phyloP scores from a whole-genome alignment of 176 grass and related monocot species.

The Triticum timopheevii region DNA sequence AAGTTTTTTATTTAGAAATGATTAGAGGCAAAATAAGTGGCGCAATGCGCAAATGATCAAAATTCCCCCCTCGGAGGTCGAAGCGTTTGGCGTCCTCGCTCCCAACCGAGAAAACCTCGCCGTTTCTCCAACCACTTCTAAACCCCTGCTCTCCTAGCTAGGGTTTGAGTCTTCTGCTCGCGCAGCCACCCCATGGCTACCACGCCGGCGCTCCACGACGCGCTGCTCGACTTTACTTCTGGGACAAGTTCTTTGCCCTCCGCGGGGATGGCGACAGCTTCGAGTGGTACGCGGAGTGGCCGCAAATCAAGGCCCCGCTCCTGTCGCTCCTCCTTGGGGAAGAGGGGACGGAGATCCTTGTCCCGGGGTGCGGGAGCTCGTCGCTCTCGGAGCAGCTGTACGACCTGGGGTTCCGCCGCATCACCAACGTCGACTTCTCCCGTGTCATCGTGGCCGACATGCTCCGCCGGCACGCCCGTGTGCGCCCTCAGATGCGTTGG shows the following conservation, averaged over 20 bases:
- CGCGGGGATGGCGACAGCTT: constrained; percentile 83
- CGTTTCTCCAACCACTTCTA: not conserved
- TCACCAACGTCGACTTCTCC: constrained; percentile 96
- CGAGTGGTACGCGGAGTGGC: constrained; percentile 98
- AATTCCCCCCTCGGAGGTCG: not conserved
- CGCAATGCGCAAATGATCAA: too few species aligned
- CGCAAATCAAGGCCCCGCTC: constrained; percentile 56
- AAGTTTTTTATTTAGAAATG: too few species aligned
- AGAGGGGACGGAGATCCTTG: constrained; percentile 55
- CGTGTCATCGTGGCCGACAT: constrained; percentile 84
- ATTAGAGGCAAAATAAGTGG: too few species aligned
- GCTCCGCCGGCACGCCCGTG: constrained; percentile 73
- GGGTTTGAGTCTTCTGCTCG: constrained; percentile 18
- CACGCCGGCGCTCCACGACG: constrained; percentile 50
- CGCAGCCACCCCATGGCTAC: constrained; percentile 42
- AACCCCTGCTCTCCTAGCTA: constrained; percentile 9
- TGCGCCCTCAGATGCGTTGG: constrained; percentile 90
- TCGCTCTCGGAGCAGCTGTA: constrained; percentile 78
- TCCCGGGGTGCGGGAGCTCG: constrained; percentile 88
- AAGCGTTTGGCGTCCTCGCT: not conserved
- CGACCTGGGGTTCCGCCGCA: constrained; percentile 68
- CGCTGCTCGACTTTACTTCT: constrained; percentile 91
- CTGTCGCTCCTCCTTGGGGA: constrained; percentile 45
- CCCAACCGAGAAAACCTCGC: not conserved
- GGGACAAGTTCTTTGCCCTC: constrained; percentile 95